Evolutionary conservation across 164 flowering plant genomes (phyloP), one percentile per base, ranked within the genome.

Genomic region (Houttuynia cordata): DNA sequence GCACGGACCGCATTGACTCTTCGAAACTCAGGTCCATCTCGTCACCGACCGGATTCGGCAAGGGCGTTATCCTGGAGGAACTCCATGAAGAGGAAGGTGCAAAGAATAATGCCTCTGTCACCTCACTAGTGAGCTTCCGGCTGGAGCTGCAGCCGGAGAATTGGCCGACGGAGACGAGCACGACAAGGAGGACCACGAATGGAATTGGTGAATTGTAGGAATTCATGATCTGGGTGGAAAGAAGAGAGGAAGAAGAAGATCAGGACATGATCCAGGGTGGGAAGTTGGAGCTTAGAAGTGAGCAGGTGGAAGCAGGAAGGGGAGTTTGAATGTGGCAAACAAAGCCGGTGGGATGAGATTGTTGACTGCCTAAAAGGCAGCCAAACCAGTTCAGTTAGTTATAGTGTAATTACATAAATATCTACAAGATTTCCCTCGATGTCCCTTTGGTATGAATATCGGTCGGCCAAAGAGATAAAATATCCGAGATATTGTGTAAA

Each of bases 1-100:
- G 77, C 22, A 70, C 74, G 18, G 56, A 19, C 45, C 71, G 62
- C 25, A 64, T 54, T 0, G 77, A 74, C 69, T 55, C 67, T n/a
- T 68, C 74, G 34, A 53, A 65, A 15, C 54, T 53, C 21, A 53
- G 64, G 50, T 52, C 24, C 52, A 19, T 17, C 12, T 63, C 65
- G 15, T 37, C 39, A 17, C 41, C 34, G 21, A 59, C 59, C 18
- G 56, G 45, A 24, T 60, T 53, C 13, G 62, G 40, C 53, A 53
- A 40, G 23, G 68, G 65, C 39, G 68, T 51, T 18, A 18, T 52
- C 13, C 58, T 49, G 20, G 61, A 56, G 59, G 20, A 63, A 17
- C 40, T 53, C 69, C 59, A 24, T n/a, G 64, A 49, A 54, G 57
- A 25, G 0, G 57, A 21, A n/a, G 39, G 54, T 22, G 50, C 34